Base-by-base conservation (phyloP, 1,139 yeast species). In the Meyerozyma smithsonii region DNA sequence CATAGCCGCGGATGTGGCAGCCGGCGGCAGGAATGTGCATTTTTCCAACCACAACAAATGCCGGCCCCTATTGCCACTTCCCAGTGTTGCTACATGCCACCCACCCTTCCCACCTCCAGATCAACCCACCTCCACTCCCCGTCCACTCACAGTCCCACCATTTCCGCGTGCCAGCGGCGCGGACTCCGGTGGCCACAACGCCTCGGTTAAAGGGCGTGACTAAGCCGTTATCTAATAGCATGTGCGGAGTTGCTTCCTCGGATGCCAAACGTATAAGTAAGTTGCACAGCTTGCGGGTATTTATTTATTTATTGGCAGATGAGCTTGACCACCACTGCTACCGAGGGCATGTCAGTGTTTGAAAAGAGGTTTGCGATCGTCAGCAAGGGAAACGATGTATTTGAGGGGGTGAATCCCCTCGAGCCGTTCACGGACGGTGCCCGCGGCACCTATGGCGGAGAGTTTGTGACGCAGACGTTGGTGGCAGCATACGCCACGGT, bases 401-500 rank as follows among this genome's bases (percentile, higher is more conserved):
- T 46, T 26, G 49, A 51, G 17, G 72, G 73, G 1, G 59, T 58
- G 30, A 59, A 64, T 46, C 74, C 73, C 2, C 56, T 69, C 39
- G 65, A 67, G 46, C 60, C 67, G 8, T 58, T 55, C 40, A 42
- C 45, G 14, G 55, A 50, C 8, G 67, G 56, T 1, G 60, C 58
- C 4, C 51, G 72, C 42, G 74, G 73, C 1, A 59, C 66, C 2
- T 69, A 60, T 46, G 75, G 75, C 3, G 75, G 74, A 3, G 75
- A 69, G 39, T 52, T 66, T 25, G 49, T 67, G 4, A 44, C 59
- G 16, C 74, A 67, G 46, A 60, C 62, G 1, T 40, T 62, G 10
- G 44, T 58, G 34, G 75, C 72, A 0, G 71, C 69, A 1, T 67
- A 69, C 67, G 64, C 56, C 36, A 53, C 70, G 8, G 51, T 69